Evolutionary conservation across 441 rosid genomes (phyloP).

Genomic region (Brassica hybrid): DNA sequence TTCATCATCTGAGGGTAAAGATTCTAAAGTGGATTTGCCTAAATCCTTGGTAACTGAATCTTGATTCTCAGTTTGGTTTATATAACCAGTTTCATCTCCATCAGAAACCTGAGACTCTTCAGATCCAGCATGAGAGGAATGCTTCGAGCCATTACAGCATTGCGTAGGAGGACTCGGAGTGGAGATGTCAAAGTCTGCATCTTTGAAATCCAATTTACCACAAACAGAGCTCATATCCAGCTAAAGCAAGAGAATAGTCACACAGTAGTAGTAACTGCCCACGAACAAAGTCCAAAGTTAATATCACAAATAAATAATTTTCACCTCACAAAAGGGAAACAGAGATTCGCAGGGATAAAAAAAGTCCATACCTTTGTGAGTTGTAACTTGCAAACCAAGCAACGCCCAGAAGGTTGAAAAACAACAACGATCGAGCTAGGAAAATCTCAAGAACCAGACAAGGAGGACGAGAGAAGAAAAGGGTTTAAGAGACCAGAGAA

Average conservation of each 20-base stretch:
- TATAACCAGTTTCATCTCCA: slow-evolving; percentile 47
- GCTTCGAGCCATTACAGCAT: slow-evolving; percentile 26
- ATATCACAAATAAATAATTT: neutral
- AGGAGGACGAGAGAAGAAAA: neutral
- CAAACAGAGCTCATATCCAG: slow-evolving; percentile 46
- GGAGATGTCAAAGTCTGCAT: slow-evolving; percentile 43
- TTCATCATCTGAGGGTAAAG: slow-evolving; percentile 39
- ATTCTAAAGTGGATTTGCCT: slow-evolving; percentile 31
- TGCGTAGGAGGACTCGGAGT: slow-evolving; percentile 31
- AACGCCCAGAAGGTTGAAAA: neutral
- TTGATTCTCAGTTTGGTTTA: slow-evolving; percentile 40
- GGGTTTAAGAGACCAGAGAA: neutral
- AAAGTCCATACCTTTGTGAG: slow-evolving; percentile 18
- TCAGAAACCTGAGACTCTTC: slow-evolving; percentile 49
- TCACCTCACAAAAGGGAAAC: neutral
- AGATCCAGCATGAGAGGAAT: slow-evolving; percentile 33
- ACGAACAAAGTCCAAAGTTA: slow-evolving; percentile 16
- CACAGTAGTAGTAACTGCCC: slow-evolving; percentile 35
- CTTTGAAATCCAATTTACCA: slow-evolving; percentile 37
- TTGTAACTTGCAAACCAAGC: slow-evolving; percentile 19
- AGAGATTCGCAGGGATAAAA: neutral
- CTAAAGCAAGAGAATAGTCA: too few species aligned
- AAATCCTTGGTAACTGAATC: slow-evolving; percentile 27
- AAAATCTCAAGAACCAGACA: neutral
- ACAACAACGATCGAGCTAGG: neutral